Evolutionary conservation across 1,139 yeast species (phyloP).

Genomic region (Debaryomycetaceae sp.): DNA sequence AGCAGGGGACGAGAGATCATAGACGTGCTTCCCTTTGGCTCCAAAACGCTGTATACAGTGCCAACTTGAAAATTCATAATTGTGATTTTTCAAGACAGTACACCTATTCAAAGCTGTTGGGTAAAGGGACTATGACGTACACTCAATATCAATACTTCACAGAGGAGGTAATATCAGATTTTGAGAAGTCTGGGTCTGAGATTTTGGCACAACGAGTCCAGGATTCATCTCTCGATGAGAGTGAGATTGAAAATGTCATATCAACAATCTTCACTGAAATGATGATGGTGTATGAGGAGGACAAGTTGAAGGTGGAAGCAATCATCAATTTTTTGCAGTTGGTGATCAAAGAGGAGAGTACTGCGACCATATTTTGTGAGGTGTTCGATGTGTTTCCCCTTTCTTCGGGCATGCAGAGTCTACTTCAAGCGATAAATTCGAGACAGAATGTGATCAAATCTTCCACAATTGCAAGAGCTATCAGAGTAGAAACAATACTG

Average conservation of each 20-base stretch:
- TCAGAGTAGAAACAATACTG: conserved; percentile 34
- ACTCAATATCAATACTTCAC: conserved; percentile 20
- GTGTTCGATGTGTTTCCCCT: conserved; percentile 45
- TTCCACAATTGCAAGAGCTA: conserved; percentile 32
- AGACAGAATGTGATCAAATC: conserved; percentile 32
- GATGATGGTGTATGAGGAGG: conserved; percentile 28
- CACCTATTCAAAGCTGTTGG: not conserved
- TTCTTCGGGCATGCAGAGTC: conserved; percentile 21
- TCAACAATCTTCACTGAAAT: conserved; percentile 35
- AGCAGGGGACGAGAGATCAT: too few relatives aligned
- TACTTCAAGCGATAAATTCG: conserved; percentile 23
- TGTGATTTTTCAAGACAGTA: conserved; percentile 1
- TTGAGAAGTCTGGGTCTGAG: conserved; percentile 27
- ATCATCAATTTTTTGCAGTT: conserved; percentile 25
- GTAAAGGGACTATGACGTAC: not conserved
- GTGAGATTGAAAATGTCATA: conserved; percentile 13
- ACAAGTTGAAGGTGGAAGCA: conserved; percentile 18
- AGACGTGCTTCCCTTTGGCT: not conserved
- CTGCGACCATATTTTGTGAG: conserved; percentile 41
- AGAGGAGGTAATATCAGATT: conserved; percentile 25
- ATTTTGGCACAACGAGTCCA: conserved; percentile 27
- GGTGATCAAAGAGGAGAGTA: conserved; percentile 29
- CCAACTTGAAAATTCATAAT: not conserved
- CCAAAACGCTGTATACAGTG: not conserved
- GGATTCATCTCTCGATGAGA: conserved; percentile 15